Conservation (phyloP, 305 asterid species). For the Rubia tinctorum region DNA sequence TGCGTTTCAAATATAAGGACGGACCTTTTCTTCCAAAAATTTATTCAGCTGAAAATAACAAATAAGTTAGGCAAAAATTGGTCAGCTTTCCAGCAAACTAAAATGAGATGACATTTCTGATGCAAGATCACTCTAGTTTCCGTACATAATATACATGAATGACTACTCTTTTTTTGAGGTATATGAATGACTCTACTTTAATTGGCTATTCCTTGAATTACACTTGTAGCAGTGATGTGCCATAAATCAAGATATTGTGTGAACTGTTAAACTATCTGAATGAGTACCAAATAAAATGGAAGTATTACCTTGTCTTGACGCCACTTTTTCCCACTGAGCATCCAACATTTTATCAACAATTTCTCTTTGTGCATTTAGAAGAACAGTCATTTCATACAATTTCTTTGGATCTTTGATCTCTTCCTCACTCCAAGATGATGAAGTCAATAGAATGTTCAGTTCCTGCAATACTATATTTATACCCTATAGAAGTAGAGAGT, state of each 20-base stretch:
- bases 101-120: neutral
- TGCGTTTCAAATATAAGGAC: slow-evolving; percentile 62
- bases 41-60: slow-evolving; percentile 57
- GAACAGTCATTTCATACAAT: slow-evolving; percentile 78
- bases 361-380: slow-evolving; percentile 93
- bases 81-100: neutral
- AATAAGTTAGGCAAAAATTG: neutral
- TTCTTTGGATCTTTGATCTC: slow-evolving; percentile 92
- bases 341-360: slow-evolving; percentile 78
- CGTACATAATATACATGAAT: neutral
- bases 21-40: slow-evolving; percentile 79
- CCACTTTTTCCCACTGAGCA: slow-evolving; percentile 95
- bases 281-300: neutral
- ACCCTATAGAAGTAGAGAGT: slow-evolving; percentile 14
- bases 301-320: slow-evolving; percentile 77
- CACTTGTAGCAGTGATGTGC: neutral
- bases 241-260: neutral
- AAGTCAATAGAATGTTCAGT: slow-evolving; percentile 69
- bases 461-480: slow-evolving; percentile 49
- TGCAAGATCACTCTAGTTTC: neutral
- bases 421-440: slow-evolving; percentile 81
- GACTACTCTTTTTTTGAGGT: too few relatives aligned
- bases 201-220: neutral
- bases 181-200: neutral
- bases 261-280: neutral